These are phyloP conservation scores for Panus rudis DNA, from an alignment of 768 basidiomycete genomes.

Conservation along the genomic window DNA sequence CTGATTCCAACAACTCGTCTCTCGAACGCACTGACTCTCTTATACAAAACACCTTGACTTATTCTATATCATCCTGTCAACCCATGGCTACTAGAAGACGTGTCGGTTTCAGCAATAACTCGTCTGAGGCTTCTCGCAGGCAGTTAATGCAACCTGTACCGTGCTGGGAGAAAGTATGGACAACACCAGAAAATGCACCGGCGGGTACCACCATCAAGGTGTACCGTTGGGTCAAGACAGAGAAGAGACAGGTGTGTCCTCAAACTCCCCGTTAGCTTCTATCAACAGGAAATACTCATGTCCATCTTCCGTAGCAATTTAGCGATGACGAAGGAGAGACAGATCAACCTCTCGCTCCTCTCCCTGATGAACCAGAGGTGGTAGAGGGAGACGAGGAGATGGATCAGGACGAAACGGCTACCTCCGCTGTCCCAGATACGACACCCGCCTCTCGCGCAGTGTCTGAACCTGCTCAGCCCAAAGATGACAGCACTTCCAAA, in stretches of 20 bases:
- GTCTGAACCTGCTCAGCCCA: slow-evolving; percentile 32
- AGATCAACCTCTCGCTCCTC: slow-evolving; percentile 74
- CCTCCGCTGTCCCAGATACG: slow-evolving; percentile 34
- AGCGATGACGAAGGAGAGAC: slow-evolving; percentile 78
- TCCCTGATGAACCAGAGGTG: slow-evolving; percentile 72
- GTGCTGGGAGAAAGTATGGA: slow-evolving; percentile 80
- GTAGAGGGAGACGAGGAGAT: slow-evolving; percentile 73
- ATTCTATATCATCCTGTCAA: background rate
- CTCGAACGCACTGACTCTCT: background rate
- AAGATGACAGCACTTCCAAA: slow-evolving; percentile 43
- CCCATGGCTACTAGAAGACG: slow-evolving; percentile 67
- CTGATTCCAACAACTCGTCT: too few species aligned
- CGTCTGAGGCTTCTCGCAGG: slow-evolving; percentile 73
- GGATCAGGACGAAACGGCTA: slow-evolving; percentile 53
- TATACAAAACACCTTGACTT: background rate
- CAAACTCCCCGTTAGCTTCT: slow-evolving; percentile 1
- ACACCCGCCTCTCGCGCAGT: slow-evolving; percentile 27
- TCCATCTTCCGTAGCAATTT: slow-evolving; percentile 53
- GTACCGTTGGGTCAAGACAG: slow-evolving; percentile 75
- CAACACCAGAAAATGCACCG: slow-evolving; percentile 46
- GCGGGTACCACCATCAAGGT: slow-evolving; percentile 57
- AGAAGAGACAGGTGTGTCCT: slow-evolving; percentile 60
- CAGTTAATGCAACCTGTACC: slow-evolving; percentile 88
- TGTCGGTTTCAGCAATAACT: slow-evolving; percentile 70
- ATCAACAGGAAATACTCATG: too few species aligned